These are phyloP conservation scores for Theobroma cacao DNA, from an alignment of 345 rosid genomes.

Conservation along the genomic window DNA sequence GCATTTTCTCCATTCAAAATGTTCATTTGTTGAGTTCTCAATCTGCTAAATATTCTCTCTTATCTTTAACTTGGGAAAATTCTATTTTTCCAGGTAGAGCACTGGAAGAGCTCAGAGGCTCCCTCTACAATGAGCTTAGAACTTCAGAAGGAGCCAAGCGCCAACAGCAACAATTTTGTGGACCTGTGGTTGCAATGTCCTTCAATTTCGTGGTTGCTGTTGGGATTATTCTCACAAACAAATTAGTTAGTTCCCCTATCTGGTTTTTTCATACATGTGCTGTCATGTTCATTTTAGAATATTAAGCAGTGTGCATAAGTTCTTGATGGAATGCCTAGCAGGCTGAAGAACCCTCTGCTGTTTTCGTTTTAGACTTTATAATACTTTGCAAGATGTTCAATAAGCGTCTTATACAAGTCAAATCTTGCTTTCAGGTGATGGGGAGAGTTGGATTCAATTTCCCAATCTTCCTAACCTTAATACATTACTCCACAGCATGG, in stretches of 20 bases:
- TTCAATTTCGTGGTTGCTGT: slow-evolving; percentile 90
- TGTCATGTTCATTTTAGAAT: background rate
- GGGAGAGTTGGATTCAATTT: slow-evolving; percentile 77
- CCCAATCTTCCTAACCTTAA: slow-evolving; percentile 80
- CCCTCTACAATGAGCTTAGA: slow-evolving; percentile 77
- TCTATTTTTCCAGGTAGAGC: slow-evolving; percentile 52
- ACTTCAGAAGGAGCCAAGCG: slow-evolving; percentile 87
- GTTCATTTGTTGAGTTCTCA: background rate
- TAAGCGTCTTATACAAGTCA: background rate
- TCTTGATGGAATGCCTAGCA: too few species aligned
- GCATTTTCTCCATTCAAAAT: background rate
- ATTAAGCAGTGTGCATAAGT: too few species aligned
- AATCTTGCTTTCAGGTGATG: slow-evolving; percentile 62
- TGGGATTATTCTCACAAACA: slow-evolving; percentile 82
- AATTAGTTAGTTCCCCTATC: slow-evolving; percentile 42
- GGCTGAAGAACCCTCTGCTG: too few species aligned
- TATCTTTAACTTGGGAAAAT: too few species aligned
- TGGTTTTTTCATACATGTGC: background rate
- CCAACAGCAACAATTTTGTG: slow-evolving; percentile 80
- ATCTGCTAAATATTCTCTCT: too few species aligned
- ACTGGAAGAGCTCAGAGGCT: slow-evolving; percentile 79
- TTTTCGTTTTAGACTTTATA: too few species aligned
- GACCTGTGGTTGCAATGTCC: slow-evolving; percentile 80
- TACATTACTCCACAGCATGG: slow-evolving; percentile 83
- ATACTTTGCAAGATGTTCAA: background rate